A percentile compares a stretch with the other conserved stretches of the same genome.
These are phyloP conservation scores for Arthrobotrys conoides DNA, from an alignment of 2,329 filamentous ascomycete genomes.

Conservation along the genomic window DNA sequence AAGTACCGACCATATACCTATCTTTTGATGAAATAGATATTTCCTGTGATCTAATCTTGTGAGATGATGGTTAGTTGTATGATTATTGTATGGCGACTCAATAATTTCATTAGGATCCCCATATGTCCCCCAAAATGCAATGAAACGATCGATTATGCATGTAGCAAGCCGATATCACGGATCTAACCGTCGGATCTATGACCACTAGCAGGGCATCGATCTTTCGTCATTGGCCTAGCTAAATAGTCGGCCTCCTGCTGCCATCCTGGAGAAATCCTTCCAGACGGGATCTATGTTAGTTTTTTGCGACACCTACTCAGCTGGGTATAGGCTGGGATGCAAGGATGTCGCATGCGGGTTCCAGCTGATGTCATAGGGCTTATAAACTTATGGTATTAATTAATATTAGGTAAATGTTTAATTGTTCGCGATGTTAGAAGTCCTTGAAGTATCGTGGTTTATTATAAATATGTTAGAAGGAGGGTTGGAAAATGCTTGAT, in stretches of 20 bases:
- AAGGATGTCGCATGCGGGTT: background rate
- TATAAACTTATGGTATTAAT: background rate
- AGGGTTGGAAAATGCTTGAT: too few relatives aligned
- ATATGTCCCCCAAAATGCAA: background rate
- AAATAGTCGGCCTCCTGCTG: too few relatives aligned
- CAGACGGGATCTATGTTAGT: background rate
- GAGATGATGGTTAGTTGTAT: too few relatives aligned
- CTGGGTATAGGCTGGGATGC: background rate
- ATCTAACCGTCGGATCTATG: slow-evolving; percentile 17
- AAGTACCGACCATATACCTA: slow-evolving; percentile 7
- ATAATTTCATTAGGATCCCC: too few relatives aligned
- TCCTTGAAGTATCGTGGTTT: too few relatives aligned
- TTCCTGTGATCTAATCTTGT: too few relatives aligned
- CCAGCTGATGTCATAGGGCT: background rate
- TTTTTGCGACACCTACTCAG: slow-evolving; percentile 2
- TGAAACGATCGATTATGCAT: background rate
- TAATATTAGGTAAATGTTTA: too few relatives aligned
- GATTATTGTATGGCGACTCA: too few relatives aligned
- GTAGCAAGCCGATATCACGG: slow-evolving; percentile 3
- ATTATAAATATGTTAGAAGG: too few relatives aligned
- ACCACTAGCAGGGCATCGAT: background rate
- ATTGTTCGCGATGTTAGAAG: too few relatives aligned
- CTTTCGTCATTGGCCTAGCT: background rate
- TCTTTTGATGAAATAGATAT: background rate
- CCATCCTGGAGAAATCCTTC: too few relatives aligned